Evolutionary conservation across 2,329 filamentous ascomycete species (phyloP).

Genomic region (Xylariales sp.): DNA sequence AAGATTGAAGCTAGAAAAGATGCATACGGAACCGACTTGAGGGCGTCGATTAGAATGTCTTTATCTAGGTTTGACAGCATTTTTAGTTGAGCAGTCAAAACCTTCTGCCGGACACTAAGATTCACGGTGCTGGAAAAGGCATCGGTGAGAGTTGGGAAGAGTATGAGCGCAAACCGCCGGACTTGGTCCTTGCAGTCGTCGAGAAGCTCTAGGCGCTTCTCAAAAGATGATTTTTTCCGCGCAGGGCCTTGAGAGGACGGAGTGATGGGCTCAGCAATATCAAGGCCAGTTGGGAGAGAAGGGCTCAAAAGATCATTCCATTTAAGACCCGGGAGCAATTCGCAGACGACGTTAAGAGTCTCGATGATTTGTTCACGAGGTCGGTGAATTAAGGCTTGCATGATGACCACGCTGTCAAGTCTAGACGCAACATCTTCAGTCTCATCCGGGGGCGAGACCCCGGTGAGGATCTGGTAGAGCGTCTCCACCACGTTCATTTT

Average conservation of each 20-base stretch:
- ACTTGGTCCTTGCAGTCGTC: constrained; percentile 82
- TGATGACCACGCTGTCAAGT: constrained; percentile 94
- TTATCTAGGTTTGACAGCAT: constrained; percentile 96
- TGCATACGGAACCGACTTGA: constrained; percentile 86
- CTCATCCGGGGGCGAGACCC: constrained; percentile 82
- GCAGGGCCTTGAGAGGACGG: constrained; percentile 32
- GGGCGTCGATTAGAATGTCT: constrained; percentile 75
- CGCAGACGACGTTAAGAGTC: constrained; percentile 95
- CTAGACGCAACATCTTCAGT: constrained; percentile 76
- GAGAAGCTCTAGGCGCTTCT: constrained; percentile 78
- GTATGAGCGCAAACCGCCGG: constrained; percentile 85
- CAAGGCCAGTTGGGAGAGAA: constrained; percentile 21
- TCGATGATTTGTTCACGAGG: constrained; percentile 95
- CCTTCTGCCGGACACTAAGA: constrained; percentile 87
- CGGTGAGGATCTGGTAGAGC: constrained; percentile 93
- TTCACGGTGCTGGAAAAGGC: constrained; percentile 98
- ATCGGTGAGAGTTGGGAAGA: constrained; percentile 92
- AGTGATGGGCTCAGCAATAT: constrained; percentile 34
- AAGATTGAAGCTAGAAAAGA: constrained; percentile 94
- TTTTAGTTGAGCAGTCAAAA: constrained; percentile 91
- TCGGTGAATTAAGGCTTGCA: constrained; percentile 95
- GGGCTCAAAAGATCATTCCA: constrained; percentile 40
- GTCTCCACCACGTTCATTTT: constrained; percentile 98
- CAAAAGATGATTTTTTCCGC: constrained; percentile 58
- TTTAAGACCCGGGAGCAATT: constrained; percentile 76